phyloP scores from a whole-genome alignment of 2,329 filamentous ascomycete genomes.

The Tolypocladium inflatum region DNA sequence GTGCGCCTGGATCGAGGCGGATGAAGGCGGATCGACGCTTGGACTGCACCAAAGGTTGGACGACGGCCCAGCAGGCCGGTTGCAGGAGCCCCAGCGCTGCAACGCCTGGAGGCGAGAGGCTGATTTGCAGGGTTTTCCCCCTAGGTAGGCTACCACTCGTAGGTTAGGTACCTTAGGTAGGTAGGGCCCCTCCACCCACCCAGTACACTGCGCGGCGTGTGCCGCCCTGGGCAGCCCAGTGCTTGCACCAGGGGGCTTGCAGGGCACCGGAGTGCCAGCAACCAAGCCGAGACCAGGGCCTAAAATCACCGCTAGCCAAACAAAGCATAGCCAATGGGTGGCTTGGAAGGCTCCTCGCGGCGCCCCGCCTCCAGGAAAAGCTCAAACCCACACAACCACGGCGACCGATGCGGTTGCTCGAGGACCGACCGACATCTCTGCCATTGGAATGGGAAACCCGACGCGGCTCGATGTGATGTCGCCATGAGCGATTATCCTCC shows the following conservation, averaged over 20 bases:
- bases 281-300: neutral
- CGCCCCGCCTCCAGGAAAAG: neutral
- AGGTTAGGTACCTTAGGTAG: no score
- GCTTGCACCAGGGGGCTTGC: neutral
- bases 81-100: constrained; percentile 2
- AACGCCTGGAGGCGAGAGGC: neutral
- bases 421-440: neutral
- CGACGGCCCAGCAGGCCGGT: constrained; percentile 5
- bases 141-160: no score
- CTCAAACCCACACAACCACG: neutral
- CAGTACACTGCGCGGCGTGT: neutral
- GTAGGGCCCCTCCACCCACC: neutral
- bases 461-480: neutral
- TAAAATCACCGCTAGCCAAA: neutral
- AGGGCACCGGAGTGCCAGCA: neutral
- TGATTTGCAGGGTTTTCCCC: neutral
- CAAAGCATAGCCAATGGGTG: neutral
- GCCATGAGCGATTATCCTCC: neutral
- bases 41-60: neutral
- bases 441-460: neutral
- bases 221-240: neutral
- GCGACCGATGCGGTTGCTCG: neutral
- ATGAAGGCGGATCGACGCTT: constrained; percentile 5
- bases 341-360: neutral
- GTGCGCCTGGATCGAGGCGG: neutral